These are phyloP conservation scores for Xylariaceae sp. DNA, from an alignment of 2,329 filamentous ascomycete species.

Conservation along the genomic window DNA sequence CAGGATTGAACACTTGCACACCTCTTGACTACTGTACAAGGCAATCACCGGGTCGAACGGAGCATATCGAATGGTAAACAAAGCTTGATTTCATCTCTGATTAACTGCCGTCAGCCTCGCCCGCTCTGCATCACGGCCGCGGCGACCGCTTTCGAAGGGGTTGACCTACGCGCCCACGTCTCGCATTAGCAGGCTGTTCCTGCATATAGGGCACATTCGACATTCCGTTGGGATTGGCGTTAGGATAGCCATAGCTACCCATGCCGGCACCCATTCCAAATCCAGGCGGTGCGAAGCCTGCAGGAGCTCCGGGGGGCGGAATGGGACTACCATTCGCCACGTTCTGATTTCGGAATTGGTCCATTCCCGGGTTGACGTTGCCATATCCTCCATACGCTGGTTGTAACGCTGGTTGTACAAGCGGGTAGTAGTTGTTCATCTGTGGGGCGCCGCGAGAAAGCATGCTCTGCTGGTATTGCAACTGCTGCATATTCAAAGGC, in stretches of 20 bases:
- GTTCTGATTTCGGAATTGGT: slow-evolving; percentile 51
- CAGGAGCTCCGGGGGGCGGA: slow-evolving; percentile 36
- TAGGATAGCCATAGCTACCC: slow-evolving; percentile 33
- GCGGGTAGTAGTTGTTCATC: slow-evolving; percentile 52
- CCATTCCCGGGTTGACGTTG: slow-evolving; percentile 42
- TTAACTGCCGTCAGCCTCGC: slow-evolving; percentile 24
- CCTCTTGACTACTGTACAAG: slow-evolving; percentile 18
- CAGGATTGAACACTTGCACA: neutral
- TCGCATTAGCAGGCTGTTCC: slow-evolving; percentile 50
- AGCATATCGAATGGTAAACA: neutral
- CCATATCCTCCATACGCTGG: slow-evolving; percentile 50
- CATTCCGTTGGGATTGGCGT: slow-evolving; percentile 34
- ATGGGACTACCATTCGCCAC: slow-evolving; percentile 48
- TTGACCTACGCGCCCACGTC: slow-evolving; percentile 55
- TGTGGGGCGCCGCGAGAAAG: slow-evolving; percentile 48
- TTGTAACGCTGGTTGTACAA: slow-evolving; percentile 54
- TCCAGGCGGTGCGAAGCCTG: slow-evolving; percentile 30
- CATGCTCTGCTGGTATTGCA: slow-evolving; percentile 56
- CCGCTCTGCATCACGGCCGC: slow-evolving; percentile 24
- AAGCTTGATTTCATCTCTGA: slow-evolving; percentile 26
- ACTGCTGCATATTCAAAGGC: slow-evolving; percentile 47
- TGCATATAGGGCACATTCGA: slow-evolving; percentile 49
- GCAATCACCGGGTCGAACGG: neutral
- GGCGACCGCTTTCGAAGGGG: slow-evolving; percentile 32
- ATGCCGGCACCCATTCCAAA: slow-evolving; percentile 30